A percentile compares a stretch with the other conserved stretches of the same genome.
These are phyloP conservation scores for Magnusiomyces clavatus DNA, from an alignment of 1,139 yeast species.

Conservation along the genomic window DNA sequence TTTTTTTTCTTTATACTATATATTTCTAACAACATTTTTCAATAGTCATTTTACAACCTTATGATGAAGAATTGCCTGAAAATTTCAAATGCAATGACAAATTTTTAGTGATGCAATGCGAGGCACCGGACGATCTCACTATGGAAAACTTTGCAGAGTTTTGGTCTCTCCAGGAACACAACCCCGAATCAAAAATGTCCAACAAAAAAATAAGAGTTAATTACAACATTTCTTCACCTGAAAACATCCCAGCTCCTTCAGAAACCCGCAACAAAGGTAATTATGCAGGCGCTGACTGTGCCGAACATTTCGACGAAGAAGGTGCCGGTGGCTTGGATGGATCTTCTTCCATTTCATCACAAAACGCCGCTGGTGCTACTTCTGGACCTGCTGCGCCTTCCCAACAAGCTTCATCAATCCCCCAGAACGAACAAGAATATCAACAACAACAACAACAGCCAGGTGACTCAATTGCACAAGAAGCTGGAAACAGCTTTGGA, in stretches of 20 bases:
- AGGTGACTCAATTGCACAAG: not conserved
- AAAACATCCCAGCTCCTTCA: not conserved
- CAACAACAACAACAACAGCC: not conserved
- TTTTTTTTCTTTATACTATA: not conserved
- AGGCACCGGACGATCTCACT: not conserved
- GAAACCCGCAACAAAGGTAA: not conserved
- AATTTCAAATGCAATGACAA: conserved; percentile 3
- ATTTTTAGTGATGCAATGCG: conserved; percentile 6
- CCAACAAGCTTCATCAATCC: not conserved
- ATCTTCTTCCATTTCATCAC: too few relatives aligned
- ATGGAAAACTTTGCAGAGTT: conserved; percentile 2
- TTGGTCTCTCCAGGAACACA: conserved; percentile 4
- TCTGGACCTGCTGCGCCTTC: not conserved
- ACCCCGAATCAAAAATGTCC: not conserved
- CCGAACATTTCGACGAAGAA: not conserved
- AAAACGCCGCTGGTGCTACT: not conserved
- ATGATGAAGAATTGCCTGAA: not conserved
- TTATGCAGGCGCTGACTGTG: not conserved
- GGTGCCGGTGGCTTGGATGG: not conserved
- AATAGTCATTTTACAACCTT: conserved; percentile 6
- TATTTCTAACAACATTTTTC: not conserved
- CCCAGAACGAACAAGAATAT: not conserved
- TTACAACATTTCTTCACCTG: conserved; percentile 1
- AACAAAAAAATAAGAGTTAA: conserved; percentile 3
- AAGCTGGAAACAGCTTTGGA: too few relatives aligned